Evolutionary conservation across 257 asterid species (phyloP), one percentile per base, ranked within the genome.

Genomic region (Jacaranda copaia): DNA sequence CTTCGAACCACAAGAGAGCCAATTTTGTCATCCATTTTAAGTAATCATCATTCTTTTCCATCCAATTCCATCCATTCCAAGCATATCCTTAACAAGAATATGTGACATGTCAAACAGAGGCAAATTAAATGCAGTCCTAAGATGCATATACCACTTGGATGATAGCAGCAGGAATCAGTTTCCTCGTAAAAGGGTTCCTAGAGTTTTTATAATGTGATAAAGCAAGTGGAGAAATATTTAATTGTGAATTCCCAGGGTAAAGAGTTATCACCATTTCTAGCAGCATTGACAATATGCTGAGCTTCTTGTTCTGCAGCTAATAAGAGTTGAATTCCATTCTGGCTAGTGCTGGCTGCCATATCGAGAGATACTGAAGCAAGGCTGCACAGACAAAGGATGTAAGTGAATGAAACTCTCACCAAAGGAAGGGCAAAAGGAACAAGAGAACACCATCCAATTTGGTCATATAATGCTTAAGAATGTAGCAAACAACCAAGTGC

Each of bases 241-340:
- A 72, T 46, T 68, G 46, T 11, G 16, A 53, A 51, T 14, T 46
- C 13, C 64, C 16, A 51, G 10, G 19, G 60, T 43, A 49, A 67
- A 62, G 53, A 49, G 75, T 39, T 18, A 63, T 82, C 77, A 88
- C 92, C 92, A 36, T 76, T 76, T 82, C 88, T 86, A 74, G 92
- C 89, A 79, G 87, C 79, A 79, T 82, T 84, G 76, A 88, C 92
- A 59, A 88, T 84, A 70, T 82, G 88, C 83, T 88, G 90, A 77
- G 90, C 92, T 77, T 86, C 88, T 79, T 86, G 92, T 68, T 88
- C 92, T 35, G 89, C 92, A 76, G 88, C 92, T 77, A 84, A 73
- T 65, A 88, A 77, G 81, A 81, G 86, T 51, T 88, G 89, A 77
- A 88, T 86, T 52, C 88, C 88, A 75, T 88, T 88, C 86, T 86